phyloP scores from a whole-genome alignment of 441 rosid genomes.

The Erodium chrysanthum region DNA sequence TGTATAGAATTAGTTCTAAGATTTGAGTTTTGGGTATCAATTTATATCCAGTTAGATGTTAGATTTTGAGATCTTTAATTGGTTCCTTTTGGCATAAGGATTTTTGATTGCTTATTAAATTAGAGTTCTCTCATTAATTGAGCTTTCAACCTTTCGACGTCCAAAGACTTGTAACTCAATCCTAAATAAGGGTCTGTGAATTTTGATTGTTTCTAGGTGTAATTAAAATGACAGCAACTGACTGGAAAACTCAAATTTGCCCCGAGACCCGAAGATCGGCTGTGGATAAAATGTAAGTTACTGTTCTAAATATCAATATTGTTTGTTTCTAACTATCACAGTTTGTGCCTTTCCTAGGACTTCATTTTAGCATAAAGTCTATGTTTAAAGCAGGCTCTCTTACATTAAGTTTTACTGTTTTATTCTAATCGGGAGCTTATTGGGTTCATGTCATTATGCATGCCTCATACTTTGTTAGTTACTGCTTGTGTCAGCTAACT shows the following conservation, averaged over 20 bases:
- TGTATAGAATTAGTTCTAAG: no score
- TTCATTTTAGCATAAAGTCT: not conserved
- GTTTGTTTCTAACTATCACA: not conserved
- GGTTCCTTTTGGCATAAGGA: no score
- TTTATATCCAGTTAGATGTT: no score
- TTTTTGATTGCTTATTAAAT: no score
- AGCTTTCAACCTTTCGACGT: no score
- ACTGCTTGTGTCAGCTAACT: not conserved
- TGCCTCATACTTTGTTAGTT: not conserved
- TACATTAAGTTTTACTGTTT: not conserved
- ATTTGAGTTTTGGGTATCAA: no score
- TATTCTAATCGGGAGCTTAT: not conserved
- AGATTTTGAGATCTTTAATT: no score
- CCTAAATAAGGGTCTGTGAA: not conserved
- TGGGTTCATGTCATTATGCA: not conserved
- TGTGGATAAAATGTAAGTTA: slow-evolving; percentile 1
- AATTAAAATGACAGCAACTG: not conserved
- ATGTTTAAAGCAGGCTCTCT: not conserved
- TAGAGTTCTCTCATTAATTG: no score
- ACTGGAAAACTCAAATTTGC: not conserved
- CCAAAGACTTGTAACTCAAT: no score
- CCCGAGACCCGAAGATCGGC: not conserved
- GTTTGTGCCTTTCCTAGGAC: not conserved
- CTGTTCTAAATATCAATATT: not conserved
- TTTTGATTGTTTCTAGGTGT: not conserved